These are phyloP conservation scores for Dryadomyces quercus-mongolicae DNA, from an alignment of 2,329 filamentous ascomycete species.

Conservation along the genomic window DNA sequence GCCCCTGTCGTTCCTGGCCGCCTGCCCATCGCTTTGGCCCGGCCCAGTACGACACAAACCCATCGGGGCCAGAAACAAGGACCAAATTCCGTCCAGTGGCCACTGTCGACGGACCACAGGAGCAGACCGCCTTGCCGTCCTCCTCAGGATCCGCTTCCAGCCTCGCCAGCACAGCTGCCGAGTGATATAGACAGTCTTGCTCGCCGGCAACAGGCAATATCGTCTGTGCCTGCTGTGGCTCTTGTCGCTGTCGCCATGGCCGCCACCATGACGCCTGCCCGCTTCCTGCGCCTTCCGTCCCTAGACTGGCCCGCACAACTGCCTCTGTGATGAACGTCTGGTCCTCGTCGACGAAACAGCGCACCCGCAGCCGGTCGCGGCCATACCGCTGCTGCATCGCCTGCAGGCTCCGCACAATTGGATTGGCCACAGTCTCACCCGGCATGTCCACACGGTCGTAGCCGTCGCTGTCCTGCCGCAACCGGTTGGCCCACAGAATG, in stretches of 20 bases:
- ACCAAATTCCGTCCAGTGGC: conserved; percentile 48
- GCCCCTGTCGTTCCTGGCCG: conserved; percentile 64
- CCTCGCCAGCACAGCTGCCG: conserved; percentile 15
- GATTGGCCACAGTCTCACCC: conserved; percentile 11
- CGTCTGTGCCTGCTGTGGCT: not conserved
- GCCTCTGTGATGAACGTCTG: conserved; percentile 47
- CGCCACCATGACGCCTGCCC: not conserved
- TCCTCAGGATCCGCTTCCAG: conserved; percentile 3
- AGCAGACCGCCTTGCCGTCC: not conserved
- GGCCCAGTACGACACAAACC: conserved; percentile 72
- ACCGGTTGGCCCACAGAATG: conserved; percentile 74
- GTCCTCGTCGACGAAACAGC: conserved; percentile 78
- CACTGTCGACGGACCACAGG: conserved; percentile 16
- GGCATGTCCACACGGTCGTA: conserved; percentile 12
- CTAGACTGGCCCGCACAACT: conserved; percentile 24
- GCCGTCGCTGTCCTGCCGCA: conserved; percentile 51
- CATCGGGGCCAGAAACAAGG: conserved; percentile 83
- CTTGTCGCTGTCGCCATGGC: not conserved
- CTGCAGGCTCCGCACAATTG: conserved; percentile 51
- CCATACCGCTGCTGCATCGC: conserved; percentile 49
- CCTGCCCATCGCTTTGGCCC: conserved; percentile 67
- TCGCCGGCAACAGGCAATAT: conserved; percentile 4
- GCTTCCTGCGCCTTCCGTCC: conserved; percentile 8
- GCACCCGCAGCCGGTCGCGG: conserved; percentile 46
- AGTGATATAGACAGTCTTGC: conserved; percentile 15